Evolutionary conservation across 768 basidiomycete genomes (phyloP), one percentile per base, ranked within the genome.

Genomic region (Fibroporia radiculosa): DNA sequence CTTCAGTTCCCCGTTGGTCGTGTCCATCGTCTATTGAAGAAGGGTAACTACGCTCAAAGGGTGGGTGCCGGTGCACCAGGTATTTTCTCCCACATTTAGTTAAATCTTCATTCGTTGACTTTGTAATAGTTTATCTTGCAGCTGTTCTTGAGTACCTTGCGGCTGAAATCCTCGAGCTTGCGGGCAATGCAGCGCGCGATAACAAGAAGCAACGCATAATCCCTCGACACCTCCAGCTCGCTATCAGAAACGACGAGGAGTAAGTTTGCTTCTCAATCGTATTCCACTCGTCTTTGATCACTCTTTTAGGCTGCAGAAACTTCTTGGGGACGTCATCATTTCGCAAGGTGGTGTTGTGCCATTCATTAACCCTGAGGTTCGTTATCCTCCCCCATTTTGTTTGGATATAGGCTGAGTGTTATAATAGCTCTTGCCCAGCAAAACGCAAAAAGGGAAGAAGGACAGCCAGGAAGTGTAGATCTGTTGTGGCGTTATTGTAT

Each of bases 141-240:
- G 89, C 89, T 36, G 91, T 93, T 47, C 82, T 93, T 47, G 92
- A 93, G 62, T 91, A 95, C 66, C 77, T 93, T 49, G 80, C 90
- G 31, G 92, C 92, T 36, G 92, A 95, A 64, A 93, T 95, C 63
- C 78, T 95, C 56, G 92, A 95, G 69, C 72, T 95, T 34, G 91
- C 92, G 49, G 92, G 92, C 28, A 87, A 88, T 46, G 87, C 88
- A 27, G 87, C 88, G 33, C 84, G 87, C 46, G 87, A 86, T 67
- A 90, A 90, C 74, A 90, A 89, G 75, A 89, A 93, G 71, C 85
- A 90, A 53, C 90, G 93, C 78, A 93, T 95, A 59, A 88, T 93
- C 22, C 93, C 92, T 36, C 84, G 93, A 65, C 93, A 96, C 67
- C 70, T 95, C 38, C 92, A 96, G 65, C 80, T 95, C 51, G 92